Conservation (phyloP, 768 basidiomycete species). For the Filobasidium floriforme region DNA sequence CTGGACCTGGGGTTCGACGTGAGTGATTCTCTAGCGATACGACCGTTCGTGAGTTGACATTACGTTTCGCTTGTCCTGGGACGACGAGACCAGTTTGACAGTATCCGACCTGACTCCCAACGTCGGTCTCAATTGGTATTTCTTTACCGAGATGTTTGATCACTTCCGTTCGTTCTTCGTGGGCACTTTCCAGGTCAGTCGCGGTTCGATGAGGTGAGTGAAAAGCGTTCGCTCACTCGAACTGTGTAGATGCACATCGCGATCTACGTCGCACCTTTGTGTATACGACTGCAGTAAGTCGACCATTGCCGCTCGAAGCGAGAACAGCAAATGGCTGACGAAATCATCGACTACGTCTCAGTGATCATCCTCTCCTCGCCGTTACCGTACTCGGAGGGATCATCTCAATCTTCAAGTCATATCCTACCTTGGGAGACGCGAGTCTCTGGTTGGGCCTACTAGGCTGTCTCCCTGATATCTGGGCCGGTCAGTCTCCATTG, state of each 20-base stretch:
- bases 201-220: neutral
- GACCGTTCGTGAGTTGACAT: neutral
- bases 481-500: slow-evolving; percentile 57
- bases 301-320: slow-evolving; percentile 29
- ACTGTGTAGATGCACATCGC: slow-evolving; percentile 61
- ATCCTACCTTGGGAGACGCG: slow-evolving; percentile 81
- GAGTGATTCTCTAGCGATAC: slow-evolving; percentile 32
- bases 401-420: slow-evolving; percentile 78
- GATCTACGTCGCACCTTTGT: slow-evolving; percentile 74
- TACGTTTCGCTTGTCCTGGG: neutral
- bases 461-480: slow-evolving; percentile 71
- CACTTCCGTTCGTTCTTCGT: slow-evolving; percentile 94
- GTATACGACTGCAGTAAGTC: slow-evolving; percentile 71
- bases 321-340: neutral
- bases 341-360: slow-evolving; percentile 36
- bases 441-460: slow-evolving; percentile 78
- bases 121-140: slow-evolving; percentile 96
- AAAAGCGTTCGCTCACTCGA: neutral
- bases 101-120: slow-evolving; percentile 89
- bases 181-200: slow-evolving; percentile 77
- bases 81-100: slow-evolving; percentile 53
- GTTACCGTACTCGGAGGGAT: slow-evolving; percentile 67
- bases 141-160: slow-evolving; percentile 99
- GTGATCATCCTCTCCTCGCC: slow-evolving; percentile 78
- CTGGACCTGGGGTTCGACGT: slow-evolving; percentile 83